Base-by-base conservation (phyloP, 2,329 filamentous ascomycete genomes). In the Trichophaea hybrida region DNA sequence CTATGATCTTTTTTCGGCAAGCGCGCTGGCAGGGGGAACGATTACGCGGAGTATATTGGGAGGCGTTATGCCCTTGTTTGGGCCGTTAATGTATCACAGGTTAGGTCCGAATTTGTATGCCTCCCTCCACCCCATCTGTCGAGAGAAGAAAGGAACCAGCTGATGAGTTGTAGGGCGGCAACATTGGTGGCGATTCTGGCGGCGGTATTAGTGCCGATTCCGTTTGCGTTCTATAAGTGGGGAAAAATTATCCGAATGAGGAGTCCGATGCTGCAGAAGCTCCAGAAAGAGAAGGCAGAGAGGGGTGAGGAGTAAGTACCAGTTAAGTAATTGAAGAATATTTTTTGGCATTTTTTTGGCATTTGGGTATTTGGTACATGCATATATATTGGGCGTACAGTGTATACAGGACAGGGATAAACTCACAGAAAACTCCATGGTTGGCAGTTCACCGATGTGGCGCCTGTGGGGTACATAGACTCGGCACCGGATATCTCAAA, bases 1-100 rank as follows among this genome's bases (percentile, higher is more conserved):
- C 5, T 94, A 94, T 66, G 84, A 84, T 3, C 85, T 93, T 66
- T 94, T 89, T 69, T 83, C 88, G 1, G 88, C 88, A 0, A 86
- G 82, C 2, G 88, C 88, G 0, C 75, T 94, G 37, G 87, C 88
- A 0, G 85, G 86, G 0, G 94, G 93, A 66, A 80, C 85, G 0
- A 84, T 94, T 1, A 76, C 88, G 13, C 76, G 88, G 60, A 66
- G 80, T 59, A 70, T 85, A 5, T 76, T 90, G 58, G 88, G 88
- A n/a, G 88, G 83, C n/a, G 79, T 82, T 0, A 74, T 94, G 8
- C 88, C 88, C 0, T 75, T 94, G 0, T 85, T 85, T 1, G 88
- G 86, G 0, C 78, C 85, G 0, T 76, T 77, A 31, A 83, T 94
- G 79, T 94, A 91, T 69, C 69, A 69, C 1, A 74, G 75, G 0